phyloP scores from a whole-genome alignment of 2,329 filamentous ascomycete species.

The Phoma sp. region DNA sequence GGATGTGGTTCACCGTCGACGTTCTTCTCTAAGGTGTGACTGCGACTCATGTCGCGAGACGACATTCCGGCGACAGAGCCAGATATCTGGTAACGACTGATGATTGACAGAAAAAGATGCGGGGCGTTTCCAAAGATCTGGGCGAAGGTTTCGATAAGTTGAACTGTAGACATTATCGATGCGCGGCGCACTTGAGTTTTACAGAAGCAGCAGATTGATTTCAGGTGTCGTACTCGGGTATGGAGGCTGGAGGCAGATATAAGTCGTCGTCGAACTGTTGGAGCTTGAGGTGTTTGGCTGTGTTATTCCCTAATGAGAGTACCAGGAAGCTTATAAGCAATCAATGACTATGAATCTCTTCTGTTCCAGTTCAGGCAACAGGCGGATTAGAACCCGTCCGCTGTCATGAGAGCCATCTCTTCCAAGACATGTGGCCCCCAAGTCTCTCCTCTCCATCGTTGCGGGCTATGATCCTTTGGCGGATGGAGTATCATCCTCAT shows the following conservation, averaged over 20 bases:
- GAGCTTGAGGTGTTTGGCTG: not conserved
- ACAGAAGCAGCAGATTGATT: not conserved
- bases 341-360: not conserved
- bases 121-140: constrained; percentile 6
- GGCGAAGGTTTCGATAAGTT: not conserved
- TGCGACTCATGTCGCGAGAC: not conserved
- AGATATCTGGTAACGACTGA: constrained; percentile 3
- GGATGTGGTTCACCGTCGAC: constrained; percentile 21
- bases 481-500: constrained; percentile 4
- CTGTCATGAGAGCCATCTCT: constrained; percentile 7
- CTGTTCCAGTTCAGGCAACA: constrained; percentile 6
- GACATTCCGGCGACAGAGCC: not conserved
- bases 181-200: not conserved
- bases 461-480: constrained; percentile 2
- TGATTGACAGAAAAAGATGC: constrained; percentile 1
- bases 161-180: not conserved
- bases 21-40: not conserved
- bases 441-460: constrained; percentile 6
- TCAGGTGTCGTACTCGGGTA: too few species aligned
- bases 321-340: constrained; percentile 9
- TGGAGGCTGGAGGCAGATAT: not conserved
- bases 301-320: constrained; percentile 1
- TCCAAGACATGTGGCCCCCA: constrained; percentile 11
- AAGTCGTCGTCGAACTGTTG: not conserved
- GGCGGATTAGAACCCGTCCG: not conserved